Conservation (phyloP, 2,329 filamentous ascomycete species). For the Botrytis aclada region DNA sequence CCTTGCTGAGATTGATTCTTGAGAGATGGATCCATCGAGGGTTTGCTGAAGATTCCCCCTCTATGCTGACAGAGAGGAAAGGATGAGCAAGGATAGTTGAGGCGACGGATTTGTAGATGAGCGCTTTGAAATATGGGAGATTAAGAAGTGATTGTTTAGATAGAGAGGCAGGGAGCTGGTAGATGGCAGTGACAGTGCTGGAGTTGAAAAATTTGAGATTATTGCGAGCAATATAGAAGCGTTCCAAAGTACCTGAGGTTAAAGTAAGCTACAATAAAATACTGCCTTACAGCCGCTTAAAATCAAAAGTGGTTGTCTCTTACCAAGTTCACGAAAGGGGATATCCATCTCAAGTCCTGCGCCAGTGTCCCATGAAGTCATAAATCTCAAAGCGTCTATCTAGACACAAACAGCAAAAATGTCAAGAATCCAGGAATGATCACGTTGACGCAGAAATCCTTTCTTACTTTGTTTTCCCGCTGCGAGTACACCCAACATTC, state of each 20-base stretch:
- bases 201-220: conserved; percentile 30
- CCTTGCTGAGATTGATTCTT: conserved; percentile 21
- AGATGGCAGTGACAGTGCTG: conserved; percentile 25
- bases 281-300: conserved; percentile 2
- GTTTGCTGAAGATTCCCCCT: conserved; percentile 20
- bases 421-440: conserved; percentile 1
- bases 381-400: conserved; percentile 4
- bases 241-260: conserved; percentile 25
- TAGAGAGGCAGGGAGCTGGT: conserved; percentile 22
- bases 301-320: conserved; percentile 2
- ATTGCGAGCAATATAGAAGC: conserved; percentile 27
- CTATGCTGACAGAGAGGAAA: conserved; percentile 24
- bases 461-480: conserved; percentile 2
- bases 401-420: conserved; percentile 4
- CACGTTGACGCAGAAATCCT: conserved; percentile 2
- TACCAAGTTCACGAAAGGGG: conserved; percentile 2
- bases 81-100: conserved; percentile 23
- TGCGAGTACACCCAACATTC: conserved; percentile 1
- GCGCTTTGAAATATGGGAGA: conserved; percentile 7
- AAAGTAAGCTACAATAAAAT: conserved; percentile 5
- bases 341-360: conserved; percentile 3
- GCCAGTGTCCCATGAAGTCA: conserved; percentile 2
- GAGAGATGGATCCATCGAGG: conserved; percentile 25
- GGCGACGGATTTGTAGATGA: conserved; percentile 23
- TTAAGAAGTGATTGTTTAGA: conserved; percentile 12